A percentile compares a stretch with the other conserved stretches of the same genome.
phyloP scores from a whole-genome alignment of 179 eudicot species.

The Camellia oleifera region DNA sequence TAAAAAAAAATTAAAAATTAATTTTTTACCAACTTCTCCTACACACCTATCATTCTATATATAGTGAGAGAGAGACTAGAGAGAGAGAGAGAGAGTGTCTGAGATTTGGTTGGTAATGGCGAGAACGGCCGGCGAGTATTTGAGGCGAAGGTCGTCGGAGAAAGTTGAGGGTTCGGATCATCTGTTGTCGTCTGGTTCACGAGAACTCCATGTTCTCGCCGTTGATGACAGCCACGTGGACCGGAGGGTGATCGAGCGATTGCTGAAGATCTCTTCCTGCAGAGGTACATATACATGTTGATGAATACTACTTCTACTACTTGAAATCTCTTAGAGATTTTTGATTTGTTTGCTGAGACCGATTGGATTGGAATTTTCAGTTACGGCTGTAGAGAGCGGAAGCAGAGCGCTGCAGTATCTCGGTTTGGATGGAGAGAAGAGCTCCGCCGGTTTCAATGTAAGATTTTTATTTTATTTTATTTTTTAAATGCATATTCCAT shows the following conservation, averaged over 20 bases:
- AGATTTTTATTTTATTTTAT: neutral
- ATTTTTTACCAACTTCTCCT: too few relatives aligned
- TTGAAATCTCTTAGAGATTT: neutral
- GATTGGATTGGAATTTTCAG: conserved; percentile 23
- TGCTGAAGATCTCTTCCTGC: conserved; percentile 75
- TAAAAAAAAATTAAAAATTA: too few relatives aligned
- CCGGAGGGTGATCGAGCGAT: conserved; percentile 66
- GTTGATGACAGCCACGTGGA: conserved; percentile 84
- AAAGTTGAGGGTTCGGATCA: neutral
- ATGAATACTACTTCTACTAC: neutral
- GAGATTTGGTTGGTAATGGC: neutral
- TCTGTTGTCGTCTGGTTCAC: conserved; percentile 7
- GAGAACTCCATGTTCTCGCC: conserved; percentile 76
- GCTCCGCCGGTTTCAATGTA: conserved; percentile 32
- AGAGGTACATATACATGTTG: conserved; percentile 42
- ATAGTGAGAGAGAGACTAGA: neutral
- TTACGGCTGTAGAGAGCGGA: conserved; percentile 64
- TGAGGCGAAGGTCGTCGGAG: conserved; percentile 20
- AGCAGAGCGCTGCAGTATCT: conserved; percentile 54
- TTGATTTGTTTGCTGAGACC: neutral
- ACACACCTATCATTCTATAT: too few relatives aligned
- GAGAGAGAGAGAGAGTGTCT: neutral
- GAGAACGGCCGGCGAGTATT: conserved; percentile 24
- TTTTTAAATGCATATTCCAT: neutral
- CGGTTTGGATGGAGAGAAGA: conserved; percentile 55